Evolutionary conservation across 1,284 basidiomycete species (phyloP), one percentile per base, ranked within the genome.

Genomic region (Schizophyllum commune): DNA sequence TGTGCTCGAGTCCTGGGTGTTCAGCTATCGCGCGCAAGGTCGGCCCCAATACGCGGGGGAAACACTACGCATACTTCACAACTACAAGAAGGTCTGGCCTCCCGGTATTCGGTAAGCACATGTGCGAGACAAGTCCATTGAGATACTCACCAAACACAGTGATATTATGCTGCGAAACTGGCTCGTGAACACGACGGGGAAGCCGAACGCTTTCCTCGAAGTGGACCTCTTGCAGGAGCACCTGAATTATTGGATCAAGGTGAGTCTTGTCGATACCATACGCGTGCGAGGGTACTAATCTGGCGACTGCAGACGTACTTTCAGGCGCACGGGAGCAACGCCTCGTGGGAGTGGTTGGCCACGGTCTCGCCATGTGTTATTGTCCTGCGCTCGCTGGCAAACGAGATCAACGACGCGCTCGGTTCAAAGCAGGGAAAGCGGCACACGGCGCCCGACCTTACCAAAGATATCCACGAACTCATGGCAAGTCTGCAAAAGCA

Each of bases 181-280:
- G 75, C 68, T 77, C 0, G 60, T 77, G 1, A 77, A 77, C 61
- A 69, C 72, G 0, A 73, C 73, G 0, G 75, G 77, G 0, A 66
- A 69, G 4, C 60, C 61, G 1, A 69, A 74, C 34, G 56, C 62
- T 0, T 77, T 65, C 57, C 65, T 75, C 0, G 70, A 73, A 21
- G 68, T 75, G 2, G 77, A 79, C 56, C 67, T 79, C 0, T 56
- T 79, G 47, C 77, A 79, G 56, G 76, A 79, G 59, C 77, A 79
- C 58, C 51, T 74, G 57, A 78, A 75, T 57, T 75, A 67, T 57
- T 77, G 74, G 74, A 74, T 73, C 15, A 73, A 72, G 64, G 72
- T 71, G 55, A n/a, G 11, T 51, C 11, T 11, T 51, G n/a, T 11
- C n/a, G 47, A 51, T 51, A 51, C 27, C 8, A 33, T 33, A 11